Evolutionary conservation across 2,329 filamentous ascomycete genomes (phyloP).

Genomic region (Stromatinia cepivora): DNA sequence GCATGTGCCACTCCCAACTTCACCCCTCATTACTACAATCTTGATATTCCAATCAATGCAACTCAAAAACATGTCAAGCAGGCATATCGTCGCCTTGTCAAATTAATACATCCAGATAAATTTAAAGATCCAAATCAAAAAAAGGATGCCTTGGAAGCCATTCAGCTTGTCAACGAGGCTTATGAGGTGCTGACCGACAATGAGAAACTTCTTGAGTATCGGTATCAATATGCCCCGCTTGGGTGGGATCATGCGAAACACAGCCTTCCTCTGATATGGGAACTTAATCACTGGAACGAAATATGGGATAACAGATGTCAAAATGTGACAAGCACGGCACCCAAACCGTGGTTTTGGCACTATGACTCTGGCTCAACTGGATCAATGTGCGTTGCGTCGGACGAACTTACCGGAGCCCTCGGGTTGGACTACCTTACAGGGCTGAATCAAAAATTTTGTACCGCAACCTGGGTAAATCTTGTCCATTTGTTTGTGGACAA

Average conservation of each 20-base stretch:
- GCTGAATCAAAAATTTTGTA: not conserved
- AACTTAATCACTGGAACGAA: not conserved
- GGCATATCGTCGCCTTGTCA: not conserved
- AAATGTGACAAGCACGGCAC: no score
- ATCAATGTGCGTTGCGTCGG: not conserved
- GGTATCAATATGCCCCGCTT: no score
- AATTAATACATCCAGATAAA: conserved; percentile 12
- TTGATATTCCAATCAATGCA: conserved; percentile 8
- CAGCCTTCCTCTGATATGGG: not conserved
- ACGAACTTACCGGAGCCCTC: no score
- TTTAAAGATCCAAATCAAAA: not conserved
- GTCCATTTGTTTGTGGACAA: conserved; percentile 17
- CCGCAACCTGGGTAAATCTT: conserved; percentile 20
- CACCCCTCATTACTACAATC: conserved; percentile 20
- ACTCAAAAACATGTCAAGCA: not conserved
- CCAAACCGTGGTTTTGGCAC: conserved; percentile 16
- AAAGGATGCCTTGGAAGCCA: not conserved
- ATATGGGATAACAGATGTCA: not conserved
- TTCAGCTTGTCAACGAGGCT: conserved; percentile 1
- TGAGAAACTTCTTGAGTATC: not conserved
- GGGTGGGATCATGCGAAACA: not conserved
- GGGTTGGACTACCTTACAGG: no score
- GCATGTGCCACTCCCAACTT: not conserved
- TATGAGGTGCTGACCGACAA: not conserved
- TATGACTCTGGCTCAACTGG: not conserved